A percentile compares a stretch with the other conserved stretches of the same genome.
Conservation (phyloP, 1,284 basidiomycete species). For the Microbotryum intermedium region DNA sequence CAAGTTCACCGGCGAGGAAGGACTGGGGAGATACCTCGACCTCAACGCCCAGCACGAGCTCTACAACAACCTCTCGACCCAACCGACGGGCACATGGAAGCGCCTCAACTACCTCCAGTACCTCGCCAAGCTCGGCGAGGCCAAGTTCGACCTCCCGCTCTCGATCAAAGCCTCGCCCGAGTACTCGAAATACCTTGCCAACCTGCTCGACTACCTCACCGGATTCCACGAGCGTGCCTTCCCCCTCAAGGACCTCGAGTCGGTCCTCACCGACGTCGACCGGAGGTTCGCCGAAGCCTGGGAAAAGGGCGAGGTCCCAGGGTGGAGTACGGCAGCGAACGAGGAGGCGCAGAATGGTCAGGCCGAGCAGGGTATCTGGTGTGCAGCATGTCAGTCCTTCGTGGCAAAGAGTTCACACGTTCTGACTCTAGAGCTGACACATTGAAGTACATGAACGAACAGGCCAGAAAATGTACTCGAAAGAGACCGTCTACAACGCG, state of each 20-base stretch:
- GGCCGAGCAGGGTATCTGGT: slow-evolving; percentile 71
- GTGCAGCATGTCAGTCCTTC: slow-evolving; percentile 69
- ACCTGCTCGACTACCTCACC: slow-evolving; percentile 71
- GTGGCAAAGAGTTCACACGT: not conserved
- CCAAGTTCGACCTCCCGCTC: slow-evolving; percentile 20
- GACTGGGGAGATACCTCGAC: slow-evolving; percentile 89
- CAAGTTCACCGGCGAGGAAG: slow-evolving; percentile 91
- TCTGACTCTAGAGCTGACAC: not conserved
- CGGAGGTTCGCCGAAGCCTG: slow-evolving; percentile 68
- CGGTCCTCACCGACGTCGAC: slow-evolving; percentile 56
- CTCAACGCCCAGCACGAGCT: slow-evolving; percentile 78
- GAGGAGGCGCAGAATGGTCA: slow-evolving; percentile 39
- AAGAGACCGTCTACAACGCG: slow-evolving; percentile 95
- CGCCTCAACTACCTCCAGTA: slow-evolving; percentile 79
- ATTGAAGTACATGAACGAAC: not conserved
- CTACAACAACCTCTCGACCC: slow-evolving; percentile 65
- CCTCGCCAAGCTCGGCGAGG: slow-evolving; percentile 45
- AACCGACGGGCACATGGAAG: slow-evolving; percentile 31
- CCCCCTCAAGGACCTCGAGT: slow-evolving; percentile 73
- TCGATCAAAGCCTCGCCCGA: slow-evolving; percentile 24
- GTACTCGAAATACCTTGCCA: slow-evolving; percentile 63
- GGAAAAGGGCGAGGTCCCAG: slow-evolving; percentile 63
- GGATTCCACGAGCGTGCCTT: slow-evolving; percentile 72
- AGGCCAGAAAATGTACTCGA: slow-evolving; percentile 90
- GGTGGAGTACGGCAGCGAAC: slow-evolving; percentile 57